phyloP scores from a whole-genome alignment of 1,284 basidiomycete species.

The Sanghuangporus weigelae region DNA sequence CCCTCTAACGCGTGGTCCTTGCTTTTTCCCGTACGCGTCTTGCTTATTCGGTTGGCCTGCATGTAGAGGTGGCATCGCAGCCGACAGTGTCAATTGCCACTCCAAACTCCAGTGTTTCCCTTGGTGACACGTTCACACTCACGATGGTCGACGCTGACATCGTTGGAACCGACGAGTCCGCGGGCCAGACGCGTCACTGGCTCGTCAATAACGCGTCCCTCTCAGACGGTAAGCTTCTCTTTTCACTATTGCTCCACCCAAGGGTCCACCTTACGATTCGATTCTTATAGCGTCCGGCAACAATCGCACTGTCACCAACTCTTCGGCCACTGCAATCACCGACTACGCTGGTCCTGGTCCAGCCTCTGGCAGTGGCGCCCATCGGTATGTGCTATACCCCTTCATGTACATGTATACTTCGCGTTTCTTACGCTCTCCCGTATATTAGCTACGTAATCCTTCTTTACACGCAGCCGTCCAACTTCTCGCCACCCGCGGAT shows the following conservation, averaged over 20 bases:
- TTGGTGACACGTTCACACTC: conserved; percentile 54
- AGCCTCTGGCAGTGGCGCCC: conserved; percentile 59
- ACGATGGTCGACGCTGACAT: conserved; percentile 66
- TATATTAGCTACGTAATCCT: conserved; percentile 59
- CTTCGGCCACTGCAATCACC: conserved; percentile 51
- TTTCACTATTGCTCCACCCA: not conserved
- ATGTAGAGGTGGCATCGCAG: conserved; percentile 45
- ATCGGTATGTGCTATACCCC: conserved; percentile 41
- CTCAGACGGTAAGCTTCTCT: conserved; percentile 29
- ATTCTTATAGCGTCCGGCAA: conserved; percentile 26
- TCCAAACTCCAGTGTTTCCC: conserved; percentile 38
- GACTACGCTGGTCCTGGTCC: conserved; percentile 73
- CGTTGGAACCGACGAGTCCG: conserved; percentile 48
- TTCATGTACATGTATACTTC: not conserved
- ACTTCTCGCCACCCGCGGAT: conserved; percentile 57
- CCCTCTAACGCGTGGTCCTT: not conserved
- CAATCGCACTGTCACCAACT: conserved; percentile 37
- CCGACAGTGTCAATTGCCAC: conserved; percentile 46
- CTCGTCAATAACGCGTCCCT: conserved; percentile 64
- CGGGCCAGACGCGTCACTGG: conserved; percentile 72
- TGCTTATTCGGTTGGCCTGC: conserved; percentile 21
- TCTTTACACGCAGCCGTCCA: conserved; percentile 55
- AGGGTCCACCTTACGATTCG: not conserved
- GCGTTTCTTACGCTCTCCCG: not conserved
- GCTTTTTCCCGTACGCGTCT: not conserved